Evolutionary conservation across 352 stramenopile genomes (phyloP), one percentile per base, ranked within the genome.

Genomic region (Globisporangium polare): DNA sequence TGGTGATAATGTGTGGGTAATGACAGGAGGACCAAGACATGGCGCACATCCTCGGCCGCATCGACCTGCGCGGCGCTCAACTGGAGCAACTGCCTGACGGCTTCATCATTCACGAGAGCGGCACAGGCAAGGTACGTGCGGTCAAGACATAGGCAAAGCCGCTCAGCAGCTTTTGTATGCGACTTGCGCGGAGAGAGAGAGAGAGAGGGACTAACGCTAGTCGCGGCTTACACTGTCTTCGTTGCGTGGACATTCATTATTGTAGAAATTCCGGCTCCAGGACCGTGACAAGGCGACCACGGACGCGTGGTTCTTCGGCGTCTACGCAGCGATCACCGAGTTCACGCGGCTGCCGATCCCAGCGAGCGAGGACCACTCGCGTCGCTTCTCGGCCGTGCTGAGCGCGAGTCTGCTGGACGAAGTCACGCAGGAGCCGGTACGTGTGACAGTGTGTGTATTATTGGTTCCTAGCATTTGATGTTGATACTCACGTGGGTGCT

Each of bases 301-400:
- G 0, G 83, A 93, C 46, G 83, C 81, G 29, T 93, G 83, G 83
- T 93, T 93, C 69, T 79, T 82, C 33, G 81, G 79, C 3, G 77
- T 91, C 46, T 93, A 93, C 65, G 74, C 74, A 37, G 74, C 81
- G 12, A 90, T 90, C 61, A 88, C 83, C 8, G 77, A 91, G 65
- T 81, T 78, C 57, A 55, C 72, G 62, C 78, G 75, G 1, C 63
- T 80, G 18, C 64, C 71, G 22, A 79, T 90, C 55, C 70, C 67
- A 5, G 62, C 59, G 49, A 75, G 55, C 27, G 66, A 81, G 45
- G 62, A 73, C n/a, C 71, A 78, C 8, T 69, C 68, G 27, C 67
- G 68, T 56, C 72, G 74, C 58, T 88, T 90, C 58, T 78, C 78
- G 20, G 69, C 73, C 3, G 68, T 87, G 24, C 54, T 92, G 26